Evolutionary conservation across 2,329 filamentous ascomycete genomes (phyloP).

Genomic region (Monosporascus sp.): DNA sequence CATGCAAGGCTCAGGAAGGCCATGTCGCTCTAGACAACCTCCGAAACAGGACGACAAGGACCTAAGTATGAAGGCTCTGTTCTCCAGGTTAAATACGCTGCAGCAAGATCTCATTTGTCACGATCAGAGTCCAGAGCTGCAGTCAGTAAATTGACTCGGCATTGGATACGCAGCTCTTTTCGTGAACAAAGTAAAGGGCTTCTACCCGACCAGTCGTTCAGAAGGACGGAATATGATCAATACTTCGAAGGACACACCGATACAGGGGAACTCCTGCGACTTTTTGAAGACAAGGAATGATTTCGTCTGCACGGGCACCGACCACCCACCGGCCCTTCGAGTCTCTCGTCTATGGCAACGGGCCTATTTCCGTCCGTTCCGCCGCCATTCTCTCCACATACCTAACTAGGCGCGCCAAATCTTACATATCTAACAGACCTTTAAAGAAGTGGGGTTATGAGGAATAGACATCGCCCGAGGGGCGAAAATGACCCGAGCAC

Average conservation of each 20-base stretch:
- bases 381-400: too few relatives aligned
- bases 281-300: constrained; percentile 3
- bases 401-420: background rate
- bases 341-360: background rate
- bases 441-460: background rate
- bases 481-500: background rate
- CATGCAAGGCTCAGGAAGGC: background rate
- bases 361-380: background rate
- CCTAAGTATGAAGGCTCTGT: constrained; percentile 2
- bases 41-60: constrained; percentile 6
- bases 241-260: background rate
- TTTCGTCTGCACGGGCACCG: constrained; percentile 2
- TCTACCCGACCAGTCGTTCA: background rate
- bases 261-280: background rate
- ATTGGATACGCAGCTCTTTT: background rate
- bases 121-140: too few relatives aligned
- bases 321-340: constrained; percentile 5
- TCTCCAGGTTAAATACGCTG: constrained; percentile 2
- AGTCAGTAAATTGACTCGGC: background rate
- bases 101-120: background rate
- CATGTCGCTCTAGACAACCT: background rate
- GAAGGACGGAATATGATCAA: background rate
- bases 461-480: background rate
- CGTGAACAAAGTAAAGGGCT: background rate
- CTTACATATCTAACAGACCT: background rate